Base-by-base conservation (phyloP, 306 rosid species). In the Oxytropis ochrocephala region DNA sequence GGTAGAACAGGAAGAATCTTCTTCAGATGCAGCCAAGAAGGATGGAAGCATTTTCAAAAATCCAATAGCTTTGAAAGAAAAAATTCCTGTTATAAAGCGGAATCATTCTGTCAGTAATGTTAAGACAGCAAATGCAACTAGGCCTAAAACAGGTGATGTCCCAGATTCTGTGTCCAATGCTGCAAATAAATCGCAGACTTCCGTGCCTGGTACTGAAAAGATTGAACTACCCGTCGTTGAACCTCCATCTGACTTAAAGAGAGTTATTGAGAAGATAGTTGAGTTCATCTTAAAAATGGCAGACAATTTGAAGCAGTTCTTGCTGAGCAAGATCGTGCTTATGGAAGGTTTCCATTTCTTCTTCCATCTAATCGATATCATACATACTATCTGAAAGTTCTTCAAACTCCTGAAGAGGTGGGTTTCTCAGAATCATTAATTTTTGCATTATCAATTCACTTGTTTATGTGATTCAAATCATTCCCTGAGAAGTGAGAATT, bases 271-370 rank as follows among this genome's bases (percentile, higher is more conserved):
- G 65, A 91, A 85, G 90, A 87, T 91, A 48, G 93, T 77, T 54
- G 96, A 91, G 85, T 91, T 91, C 84, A 80, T 91, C 62, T 52
- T 74, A 61, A 91, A 69, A 91, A 91, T 56, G 97, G 97, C 35
- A 86, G 78, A 78, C 86, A 87, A 69, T 85, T 91, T 78, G 96
- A 88, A 78, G 80, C 81, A 61, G 84, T 88, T 68, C 91, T 91
- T 41, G 79, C 83, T 29, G 93, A 88, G 32, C 97, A 91, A 83
- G 92, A 91, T 72, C 86, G 87, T 32, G 79, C 82, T 47, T 83
- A 86, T 64, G 93, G 96, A 83, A 87, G 96, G 76, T 91, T 91
- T 76, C 86, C 87, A 17, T 91, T 91, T 85, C 96, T 91, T 67
- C 58, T 88, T 74, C 85, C 96, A 29, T 81, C 91, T 17, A 87